Base-by-base conservation (phyloP, 23 red algal species). In the Gracilaria caudata region DNA sequence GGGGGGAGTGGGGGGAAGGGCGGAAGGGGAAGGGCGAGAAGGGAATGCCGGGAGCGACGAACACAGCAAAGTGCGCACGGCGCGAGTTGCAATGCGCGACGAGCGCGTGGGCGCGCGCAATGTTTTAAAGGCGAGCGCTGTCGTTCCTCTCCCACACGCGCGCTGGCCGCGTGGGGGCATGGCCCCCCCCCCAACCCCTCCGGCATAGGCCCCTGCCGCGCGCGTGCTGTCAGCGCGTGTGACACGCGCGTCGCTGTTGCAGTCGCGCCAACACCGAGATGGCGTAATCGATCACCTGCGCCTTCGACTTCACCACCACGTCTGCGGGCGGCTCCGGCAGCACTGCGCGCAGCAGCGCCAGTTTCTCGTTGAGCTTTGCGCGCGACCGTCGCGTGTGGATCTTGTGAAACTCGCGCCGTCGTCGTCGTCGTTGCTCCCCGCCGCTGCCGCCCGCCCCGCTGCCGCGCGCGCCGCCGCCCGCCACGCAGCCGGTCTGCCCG, bases 281-380 rank as follows among this genome's bases (percentile, higher is more conserved):
- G 21, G 90, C 58, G 53, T 79, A 76, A 1, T 93, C 90, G 41
- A 93, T 82, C 4, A 93, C 45, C 51, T 93, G 90, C 59, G 90
- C 90, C 64, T 93, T 93, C n/a, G 61, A 87, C 66, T 93, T 86
- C 16, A 93, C 35, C 28, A 24, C 78, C 12, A 86, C 49, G 28
- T 57, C 76, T 16, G 80, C 23, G 24, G 81, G 80, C 36, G 90
- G 90, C 26, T 37, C 58, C 20, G 90, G 90, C 41, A 93, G 58
- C 43, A 86, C 81, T 34, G 34, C 1, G 0, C 74, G 64, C 46
- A 93, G 81, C 78, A 53, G 61, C 51, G 86, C 73, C 64, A 93
- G 75, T 35, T 93, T 93, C 39, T 81, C 80, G 70, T 93, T 93
- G 13, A 93, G 64, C 65, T 93, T 93, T 6, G 81, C 90, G 20